Base-by-base conservation (phyloP, 140 eudicot genomes). In the Senecio squalidus region DNA sequence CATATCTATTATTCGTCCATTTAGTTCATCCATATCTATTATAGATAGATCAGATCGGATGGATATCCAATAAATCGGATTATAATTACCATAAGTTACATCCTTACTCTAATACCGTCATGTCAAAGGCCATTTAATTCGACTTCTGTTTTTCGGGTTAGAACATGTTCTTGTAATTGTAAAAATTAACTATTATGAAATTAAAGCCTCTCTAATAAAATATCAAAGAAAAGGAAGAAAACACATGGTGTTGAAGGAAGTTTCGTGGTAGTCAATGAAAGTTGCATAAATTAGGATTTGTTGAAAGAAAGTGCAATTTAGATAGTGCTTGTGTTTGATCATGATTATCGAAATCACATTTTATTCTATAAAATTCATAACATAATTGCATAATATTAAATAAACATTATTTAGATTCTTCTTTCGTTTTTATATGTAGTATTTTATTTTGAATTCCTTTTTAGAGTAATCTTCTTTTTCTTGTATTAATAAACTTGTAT, bases 261-360 rank as follows among this genome's bases (percentile, higher is more conserved):
- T 20, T 71, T 64, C 71, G 18, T 51, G 14, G 58, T 47, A 20
- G 68, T 62, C 68, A 21, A 45, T 45, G 45, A 31, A 71, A 54
- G 58, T 62, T 53, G 48, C 10, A 30, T 70, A 41, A 9, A 44
- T 24, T 45, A 71, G 40, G 40, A 41, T 70, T 53, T 70, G 31
- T 70, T 52, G 52, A 54, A 43, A 61, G 58, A 71, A 54, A 46
- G 66, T 71, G 48, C 38, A 55, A 62, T 47, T 70, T 45, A 58
- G 29, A 58, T 57, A 26, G 53, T 71, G 76, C 25, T 55, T 48
- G 51, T 62, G 58, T 62, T 45, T 55, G 33, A 40, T 71, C 60
- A 71, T 71, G 66, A 63, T 71, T 46, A 56, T 22, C 23, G 15
- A 38, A 38, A 71, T 71, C 66, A 14, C 58, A 27, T 45, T 31